These are phyloP conservation scores for Caloboletus inedulis DNA, from an alignment of 1,284 basidiomycete genomes.

Conservation along the genomic window DNA sequence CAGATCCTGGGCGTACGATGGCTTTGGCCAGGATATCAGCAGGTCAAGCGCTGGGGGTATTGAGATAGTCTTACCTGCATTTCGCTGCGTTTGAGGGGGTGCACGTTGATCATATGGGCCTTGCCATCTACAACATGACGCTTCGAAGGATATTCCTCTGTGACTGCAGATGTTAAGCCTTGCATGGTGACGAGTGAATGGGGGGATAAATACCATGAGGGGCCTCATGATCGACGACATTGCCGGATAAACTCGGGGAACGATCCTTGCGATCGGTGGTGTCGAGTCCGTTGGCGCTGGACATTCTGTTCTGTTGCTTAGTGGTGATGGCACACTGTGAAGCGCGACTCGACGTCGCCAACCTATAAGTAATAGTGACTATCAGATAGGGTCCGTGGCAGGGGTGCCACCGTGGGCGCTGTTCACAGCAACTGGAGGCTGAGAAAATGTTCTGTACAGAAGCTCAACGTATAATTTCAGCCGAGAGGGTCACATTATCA, in stretches of 20 bases:
- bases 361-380: conserved; percentile 22
- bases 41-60: conserved; percentile 13
- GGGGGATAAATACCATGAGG: conserved; percentile 51
- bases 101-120: conserved; percentile 61
- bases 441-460: conserved; percentile 3
- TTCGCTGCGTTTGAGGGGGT: conserved; percentile 77
- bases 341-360: background rate
- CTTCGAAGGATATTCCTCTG: conserved; percentile 44
- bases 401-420: no score
- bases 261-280: conserved; percentile 50
- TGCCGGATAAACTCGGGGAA: conserved; percentile 46
- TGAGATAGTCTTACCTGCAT: conserved; percentile 61
- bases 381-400: background rate
- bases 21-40: conserved; percentile 42
- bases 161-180: conserved; percentile 43
- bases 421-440: conserved; percentile 6
- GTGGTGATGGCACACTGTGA: background rate
- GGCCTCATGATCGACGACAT: conserved; percentile 76
- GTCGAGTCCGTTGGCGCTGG: conserved; percentile 31
- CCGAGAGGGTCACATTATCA: conserved; percentile 8
- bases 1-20: conserved; percentile 86
- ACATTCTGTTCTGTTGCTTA: conserved; percentile 25
- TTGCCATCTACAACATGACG: conserved; percentile 33
- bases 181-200: background rate
- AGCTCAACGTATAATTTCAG: background rate